Percentiles rank a stretch among this genome's conserved stretches.
These are phyloP conservation scores for Hansenula sp. DNA, from an alignment of 1,139 yeast genomes.

Conservation along the genomic window DNA sequence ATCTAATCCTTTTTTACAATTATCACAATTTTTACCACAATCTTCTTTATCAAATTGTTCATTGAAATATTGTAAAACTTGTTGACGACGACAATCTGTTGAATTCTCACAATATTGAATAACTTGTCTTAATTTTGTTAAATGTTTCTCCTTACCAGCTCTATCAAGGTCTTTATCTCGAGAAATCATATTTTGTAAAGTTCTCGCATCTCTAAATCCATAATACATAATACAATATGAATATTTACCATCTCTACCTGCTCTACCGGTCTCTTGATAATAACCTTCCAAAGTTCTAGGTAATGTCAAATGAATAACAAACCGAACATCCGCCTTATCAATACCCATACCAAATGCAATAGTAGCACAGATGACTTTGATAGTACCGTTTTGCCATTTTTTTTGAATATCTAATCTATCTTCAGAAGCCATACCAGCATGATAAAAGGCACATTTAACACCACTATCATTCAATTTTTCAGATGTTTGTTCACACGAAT, in stretches of 20 bases:
- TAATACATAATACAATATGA: constrained; percentile 84
- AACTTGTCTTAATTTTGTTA: constrained; percentile 75
- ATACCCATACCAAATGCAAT: constrained; percentile 99
- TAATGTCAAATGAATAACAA: constrained; percentile 83
- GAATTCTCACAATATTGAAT: constrained; percentile 89
- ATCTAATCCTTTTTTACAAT: constrained; percentile 56
- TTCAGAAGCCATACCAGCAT: constrained; percentile 88
- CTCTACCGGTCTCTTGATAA: constrained; percentile 98
- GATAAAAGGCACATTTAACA: constrained; percentile 71
- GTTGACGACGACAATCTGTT: constrained; percentile 86
- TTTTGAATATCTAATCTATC: constrained; percentile 68
- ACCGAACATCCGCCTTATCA: constrained; percentile 92
- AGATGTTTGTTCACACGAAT: constrained; percentile 82
- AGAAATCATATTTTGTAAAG: constrained; percentile 72
- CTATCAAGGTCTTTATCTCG: constrained; percentile 66
- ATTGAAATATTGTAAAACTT: constrained; percentile 85
- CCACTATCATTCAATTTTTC: constrained; percentile 57
- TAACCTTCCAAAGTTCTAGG: constrained; percentile 94
- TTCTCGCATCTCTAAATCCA: constrained; percentile 71
- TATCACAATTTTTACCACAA: constrained; percentile 81
- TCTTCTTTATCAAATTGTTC: constrained; percentile 67
- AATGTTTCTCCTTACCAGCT: constrained; percentile 71
- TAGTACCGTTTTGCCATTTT: constrained; percentile 72
- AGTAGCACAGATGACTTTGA: constrained; percentile 89
- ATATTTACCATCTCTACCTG: constrained; percentile 88